Evolutionary conservation across 2,329 filamentous ascomycete species (phyloP).

Genomic region (Tolypocladium album): DNA sequence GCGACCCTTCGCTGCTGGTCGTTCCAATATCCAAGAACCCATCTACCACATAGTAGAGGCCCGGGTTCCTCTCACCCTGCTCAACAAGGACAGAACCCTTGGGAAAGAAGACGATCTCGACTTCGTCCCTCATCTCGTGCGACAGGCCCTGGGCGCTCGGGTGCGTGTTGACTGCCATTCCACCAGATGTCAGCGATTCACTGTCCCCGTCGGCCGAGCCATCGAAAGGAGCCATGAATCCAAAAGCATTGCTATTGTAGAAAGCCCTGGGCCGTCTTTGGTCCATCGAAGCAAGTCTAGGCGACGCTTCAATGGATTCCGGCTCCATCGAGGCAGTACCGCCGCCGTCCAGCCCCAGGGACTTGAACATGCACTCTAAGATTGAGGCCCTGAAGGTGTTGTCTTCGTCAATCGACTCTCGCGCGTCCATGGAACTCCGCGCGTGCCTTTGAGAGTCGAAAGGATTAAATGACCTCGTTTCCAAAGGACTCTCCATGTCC

Average conservation of each 20-base stretch:
- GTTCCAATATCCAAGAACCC: slow-evolving; percentile 92
- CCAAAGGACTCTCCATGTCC: slow-evolving; percentile 33
- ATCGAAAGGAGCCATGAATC: slow-evolving; percentile 79
- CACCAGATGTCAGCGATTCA: slow-evolving; percentile 70
- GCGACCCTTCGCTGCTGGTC: slow-evolving; percentile 30
- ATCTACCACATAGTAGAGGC: slow-evolving; percentile 94
- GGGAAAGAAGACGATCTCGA: slow-evolving; percentile 96
- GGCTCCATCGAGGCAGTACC: slow-evolving; percentile 54
- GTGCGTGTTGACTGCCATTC: slow-evolving; percentile 47
- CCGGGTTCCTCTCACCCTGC: slow-evolving; percentile 92
- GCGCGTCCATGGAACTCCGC: slow-evolving; percentile 49
- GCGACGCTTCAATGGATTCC: slow-evolving; percentile 76
- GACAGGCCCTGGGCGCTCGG: slow-evolving; percentile 56
- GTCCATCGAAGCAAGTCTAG: slow-evolving; percentile 75
- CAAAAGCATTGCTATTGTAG: slow-evolving; percentile 68
- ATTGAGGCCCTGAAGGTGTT: slow-evolving; percentile 81
- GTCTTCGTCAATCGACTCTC: slow-evolving; percentile 82
- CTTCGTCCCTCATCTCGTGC: slow-evolving; percentile 78
- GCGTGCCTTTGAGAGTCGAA: slow-evolving; percentile 41
- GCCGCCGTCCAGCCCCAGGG: slow-evolving; percentile 68
- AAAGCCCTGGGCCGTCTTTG: slow-evolving; percentile 67
- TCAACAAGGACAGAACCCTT: slow-evolving; percentile 91
- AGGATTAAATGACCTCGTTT: slow-evolving; percentile 42
- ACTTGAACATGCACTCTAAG: slow-evolving; percentile 90
- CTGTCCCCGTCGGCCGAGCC: slow-evolving; percentile 66